Percentiles rank a stretch among this genome's conserved stretches.
Evolutionary conservation across 257 asterid genomes (phyloP).

Genomic region (Lithospermum erythrorhizon): DNA sequence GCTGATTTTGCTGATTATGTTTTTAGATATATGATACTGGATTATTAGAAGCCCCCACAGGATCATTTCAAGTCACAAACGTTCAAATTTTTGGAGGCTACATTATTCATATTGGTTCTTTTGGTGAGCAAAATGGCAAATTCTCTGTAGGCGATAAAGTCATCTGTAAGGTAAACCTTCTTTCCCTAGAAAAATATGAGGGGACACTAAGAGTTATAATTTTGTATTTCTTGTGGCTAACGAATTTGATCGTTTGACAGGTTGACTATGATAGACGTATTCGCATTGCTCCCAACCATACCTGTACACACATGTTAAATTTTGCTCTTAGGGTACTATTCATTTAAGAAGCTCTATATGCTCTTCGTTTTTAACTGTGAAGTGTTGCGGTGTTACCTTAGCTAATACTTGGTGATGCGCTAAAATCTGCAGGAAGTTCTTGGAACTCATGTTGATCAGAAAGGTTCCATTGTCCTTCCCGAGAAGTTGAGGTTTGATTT

Average conservation of each 20-base stretch:
- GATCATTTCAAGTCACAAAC: conserved; percentile 62
- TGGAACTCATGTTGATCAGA: conserved; percentile 93
- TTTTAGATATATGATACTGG: conserved; percentile 85
- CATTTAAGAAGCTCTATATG: background rate
- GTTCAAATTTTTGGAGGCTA: conserved; percentile 89
- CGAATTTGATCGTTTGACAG: conserved; percentile 30
- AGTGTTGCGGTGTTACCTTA: conserved; percentile 4
- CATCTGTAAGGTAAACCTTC: conserved; percentile 59
- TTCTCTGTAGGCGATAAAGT: conserved; percentile 53
- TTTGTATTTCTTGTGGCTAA: background rate
- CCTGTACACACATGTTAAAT: conserved; percentile 97
- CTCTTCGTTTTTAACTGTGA: background rate
- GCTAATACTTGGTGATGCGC: conserved; percentile 1
- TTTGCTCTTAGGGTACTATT: conserved; percentile 74
- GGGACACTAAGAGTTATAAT: conserved; percentile 2
- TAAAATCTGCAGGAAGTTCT: conserved; percentile 70
- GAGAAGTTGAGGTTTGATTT: conserved; percentile 96
- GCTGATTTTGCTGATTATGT: conserved; percentile 15
- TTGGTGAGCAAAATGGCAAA: conserved; percentile 46
- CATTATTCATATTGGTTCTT: conserved; percentile 83
- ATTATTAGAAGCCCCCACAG: conserved; percentile 54
- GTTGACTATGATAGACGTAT: conserved; percentile 76
- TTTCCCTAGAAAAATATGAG: too few species aligned
- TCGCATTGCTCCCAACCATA: conserved; percentile 90
- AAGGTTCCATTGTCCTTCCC: conserved; percentile 98